Conservation (phyloP, 1,284 basidiomycete species). For the Uromyces viciae-fabae region DNA sequence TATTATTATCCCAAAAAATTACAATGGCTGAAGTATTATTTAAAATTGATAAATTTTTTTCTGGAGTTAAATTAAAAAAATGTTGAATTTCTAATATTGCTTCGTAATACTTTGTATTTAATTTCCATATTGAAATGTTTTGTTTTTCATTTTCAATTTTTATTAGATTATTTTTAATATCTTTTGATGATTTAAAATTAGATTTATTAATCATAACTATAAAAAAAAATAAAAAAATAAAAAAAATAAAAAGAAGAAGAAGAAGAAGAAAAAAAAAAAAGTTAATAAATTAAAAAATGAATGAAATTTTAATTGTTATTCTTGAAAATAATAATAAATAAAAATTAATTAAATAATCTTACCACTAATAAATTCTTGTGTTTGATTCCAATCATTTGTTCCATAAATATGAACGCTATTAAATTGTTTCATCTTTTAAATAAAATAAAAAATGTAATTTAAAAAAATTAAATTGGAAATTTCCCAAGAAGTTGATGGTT, state of each 20-base stretch:
- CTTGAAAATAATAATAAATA: neutral
- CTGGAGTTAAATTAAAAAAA: neutral
- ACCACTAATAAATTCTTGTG: neutral
- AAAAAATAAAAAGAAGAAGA: no score
- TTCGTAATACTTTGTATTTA: conserved; percentile 12
- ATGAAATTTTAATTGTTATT: neutral
- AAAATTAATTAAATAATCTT: neutral
- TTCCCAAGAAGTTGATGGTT: neutral
- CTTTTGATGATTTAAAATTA: neutral
- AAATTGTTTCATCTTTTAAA: neutral
- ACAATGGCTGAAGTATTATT: neutral
- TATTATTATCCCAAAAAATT: neutral
- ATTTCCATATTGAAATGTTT: neutral
- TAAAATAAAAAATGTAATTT: no score
- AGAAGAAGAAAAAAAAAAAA: no score
- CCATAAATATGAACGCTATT: neutral
- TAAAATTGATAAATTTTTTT: neutral
- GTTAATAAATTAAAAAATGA: neutral
- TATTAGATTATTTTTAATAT: neutral
- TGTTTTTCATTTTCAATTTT: neutral
- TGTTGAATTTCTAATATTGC: neutral
- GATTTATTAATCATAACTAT: neutral
- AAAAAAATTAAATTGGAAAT: no score
- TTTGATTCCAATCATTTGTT: neutral
- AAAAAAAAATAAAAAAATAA: no score